Conservation (phyloP, 208 protist species). For the Wallacemonas rigidus region DNA sequence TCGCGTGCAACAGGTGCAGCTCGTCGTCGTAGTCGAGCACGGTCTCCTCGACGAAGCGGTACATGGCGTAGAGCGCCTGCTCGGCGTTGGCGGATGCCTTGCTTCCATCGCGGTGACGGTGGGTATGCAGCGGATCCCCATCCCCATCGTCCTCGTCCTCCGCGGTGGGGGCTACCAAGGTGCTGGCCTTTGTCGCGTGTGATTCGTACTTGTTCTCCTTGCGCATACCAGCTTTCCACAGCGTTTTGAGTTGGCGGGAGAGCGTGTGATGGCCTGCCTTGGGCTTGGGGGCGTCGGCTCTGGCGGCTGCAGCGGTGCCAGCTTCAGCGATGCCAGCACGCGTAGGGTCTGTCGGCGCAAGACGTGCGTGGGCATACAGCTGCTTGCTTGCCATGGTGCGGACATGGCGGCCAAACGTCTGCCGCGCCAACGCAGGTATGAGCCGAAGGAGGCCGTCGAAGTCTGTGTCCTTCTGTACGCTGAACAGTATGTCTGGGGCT, state of each 20-base stretch:
- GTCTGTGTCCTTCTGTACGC: conserved; percentile 46
- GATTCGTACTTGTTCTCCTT: conserved; percentile 17
- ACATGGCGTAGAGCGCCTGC: conserved; percentile 35
- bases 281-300: conserved; percentile 8
- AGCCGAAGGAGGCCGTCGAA: conserved; percentile 44
- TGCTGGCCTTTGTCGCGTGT: conserved; percentile 7
- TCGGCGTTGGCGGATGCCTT: neutral
- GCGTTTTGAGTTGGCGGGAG: conserved; percentile 6
- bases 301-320: neutral
- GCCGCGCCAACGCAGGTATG: conserved; percentile 15
- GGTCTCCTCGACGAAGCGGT: conserved; percentile 67
- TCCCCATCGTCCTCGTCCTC: conserved; percentile 10
- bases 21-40: conserved; percentile 65
- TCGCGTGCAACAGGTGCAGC: conserved; percentile 23
- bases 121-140: conserved; percentile 1
- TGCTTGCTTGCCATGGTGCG: conserved; percentile 38
- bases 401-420: conserved; percentile 32
- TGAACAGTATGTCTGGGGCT: conserved; percentile 53
- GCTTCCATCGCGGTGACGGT: neutral
- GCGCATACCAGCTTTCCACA: conserved; percentile 19
- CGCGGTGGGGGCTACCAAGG: neutral
- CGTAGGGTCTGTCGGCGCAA: neutral
- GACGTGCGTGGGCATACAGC: conserved; percentile 48
- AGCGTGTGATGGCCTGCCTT: conserved; percentile 5
- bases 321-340: neutral